Conservation (phyloP, 345 rosid species). For the Sisymbrium irio region DNA sequence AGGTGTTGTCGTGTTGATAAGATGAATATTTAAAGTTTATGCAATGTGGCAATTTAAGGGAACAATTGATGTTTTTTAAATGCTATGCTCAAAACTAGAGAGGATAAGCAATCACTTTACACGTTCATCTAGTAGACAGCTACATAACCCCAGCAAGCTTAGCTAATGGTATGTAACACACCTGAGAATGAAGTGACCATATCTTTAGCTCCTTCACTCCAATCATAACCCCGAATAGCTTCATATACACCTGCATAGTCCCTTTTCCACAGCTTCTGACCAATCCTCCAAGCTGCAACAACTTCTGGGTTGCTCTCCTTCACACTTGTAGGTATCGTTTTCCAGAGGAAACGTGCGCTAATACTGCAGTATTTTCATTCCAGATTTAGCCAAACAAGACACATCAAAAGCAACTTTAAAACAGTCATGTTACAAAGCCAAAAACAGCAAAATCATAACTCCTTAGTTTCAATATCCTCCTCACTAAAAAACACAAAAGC, state of each 20-base stretch:
- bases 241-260: conserved; percentile 76
- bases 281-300: conserved; percentile 74
- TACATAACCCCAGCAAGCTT: not conserved
- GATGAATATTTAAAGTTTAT: not conserved
- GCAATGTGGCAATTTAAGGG: not conserved
- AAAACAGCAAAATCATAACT: not conserved
- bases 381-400: not conserved
- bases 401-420: not conserved
- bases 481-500: too few relatives aligned
- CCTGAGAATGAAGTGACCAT: conserved; percentile 76
- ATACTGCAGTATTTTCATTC: conserved; percentile 46
- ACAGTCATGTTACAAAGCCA: not conserved
- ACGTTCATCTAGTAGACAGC: not conserved
- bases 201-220: conserved; percentile 65
- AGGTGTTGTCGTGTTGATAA: too few relatives aligned
- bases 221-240: conserved; percentile 65
- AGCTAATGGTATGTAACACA: not conserved
- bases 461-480: too few relatives aligned
- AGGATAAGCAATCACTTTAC: not conserved
- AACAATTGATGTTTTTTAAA: not conserved
- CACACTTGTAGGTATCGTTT: conserved; percentile 57
- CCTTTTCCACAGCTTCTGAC: conserved; percentile 78
- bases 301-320: conserved; percentile 74
- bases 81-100: not conserved
- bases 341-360: conserved; percentile 82